phyloP scores from a whole-genome alignment of 176 grass and related monocot species.

The Eragrostis nindensis region DNA sequence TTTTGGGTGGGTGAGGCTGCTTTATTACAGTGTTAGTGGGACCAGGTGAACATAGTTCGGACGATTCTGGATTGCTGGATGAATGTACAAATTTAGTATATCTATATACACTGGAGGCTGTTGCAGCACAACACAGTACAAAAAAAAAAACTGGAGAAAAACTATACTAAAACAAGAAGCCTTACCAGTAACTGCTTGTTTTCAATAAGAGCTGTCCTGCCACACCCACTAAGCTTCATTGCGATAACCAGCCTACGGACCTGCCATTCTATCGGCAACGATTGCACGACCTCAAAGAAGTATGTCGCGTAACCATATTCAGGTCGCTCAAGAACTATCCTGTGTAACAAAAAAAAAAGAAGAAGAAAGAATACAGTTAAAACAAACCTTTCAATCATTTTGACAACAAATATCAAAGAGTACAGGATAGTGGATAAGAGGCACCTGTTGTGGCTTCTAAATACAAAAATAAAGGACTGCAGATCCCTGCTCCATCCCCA shows the following conservation, averaged over 20 bases:
- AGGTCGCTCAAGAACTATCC: conserved; percentile 93
- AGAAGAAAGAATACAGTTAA: conserved; percentile 20
- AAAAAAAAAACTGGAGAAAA: background rate
- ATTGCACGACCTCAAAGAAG: conserved; percentile 86
- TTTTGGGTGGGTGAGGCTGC: too few species aligned
- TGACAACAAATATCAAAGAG: background rate
- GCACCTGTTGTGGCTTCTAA: conserved; percentile 83
- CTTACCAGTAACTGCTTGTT: conserved; percentile 79
- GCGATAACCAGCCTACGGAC: conserved; percentile 74
- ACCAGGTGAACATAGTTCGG: background rate
- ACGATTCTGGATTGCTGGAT: background rate
- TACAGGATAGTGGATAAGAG: conserved; percentile 25
- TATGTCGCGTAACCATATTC: conserved; percentile 97
- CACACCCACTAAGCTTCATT: conserved; percentile 88
- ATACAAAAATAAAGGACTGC: conserved; percentile 91
- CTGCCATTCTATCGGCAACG: conserved; percentile 75
- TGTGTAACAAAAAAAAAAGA: conserved; percentile 44
- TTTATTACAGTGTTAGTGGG: too few species aligned
- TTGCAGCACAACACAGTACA: background rate
- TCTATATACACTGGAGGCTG: background rate
- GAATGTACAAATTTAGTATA: background rate
- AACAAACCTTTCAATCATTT: background rate
- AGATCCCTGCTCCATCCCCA: conserved; percentile 99
- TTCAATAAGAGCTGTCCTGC: conserved; percentile 80
- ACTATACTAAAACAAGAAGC: background rate